A percentile compares a stretch with the other conserved stretches of the same genome.
phyloP scores from a whole-genome alignment of 176 grass and related monocot species.

The Triticum dicoccoides region DNA sequence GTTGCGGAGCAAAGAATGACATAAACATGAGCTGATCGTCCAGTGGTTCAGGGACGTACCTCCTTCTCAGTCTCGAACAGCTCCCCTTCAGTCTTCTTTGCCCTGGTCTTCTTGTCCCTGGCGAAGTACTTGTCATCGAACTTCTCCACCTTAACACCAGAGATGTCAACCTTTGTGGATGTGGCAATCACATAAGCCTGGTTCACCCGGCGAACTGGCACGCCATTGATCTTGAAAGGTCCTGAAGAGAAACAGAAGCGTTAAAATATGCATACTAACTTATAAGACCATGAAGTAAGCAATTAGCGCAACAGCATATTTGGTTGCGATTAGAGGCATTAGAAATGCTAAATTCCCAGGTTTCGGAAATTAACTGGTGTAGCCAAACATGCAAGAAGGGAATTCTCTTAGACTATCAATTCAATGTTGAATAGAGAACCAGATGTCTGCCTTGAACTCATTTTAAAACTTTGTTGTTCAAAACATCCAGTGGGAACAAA shows the following conservation, averaged over 20 bases:
- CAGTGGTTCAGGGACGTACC: constrained; percentile 7
- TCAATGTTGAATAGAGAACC: neutral
- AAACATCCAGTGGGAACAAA: neutral
- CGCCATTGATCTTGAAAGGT: constrained; percentile 95
- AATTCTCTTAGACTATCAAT: neutral
- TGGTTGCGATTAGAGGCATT: neutral
- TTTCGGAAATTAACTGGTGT: neutral
- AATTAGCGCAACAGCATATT: neutral
- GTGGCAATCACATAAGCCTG: constrained; percentile 91
- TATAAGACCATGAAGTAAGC: neutral
- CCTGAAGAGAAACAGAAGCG: constrained; percentile 37
- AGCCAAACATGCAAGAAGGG: neutral
- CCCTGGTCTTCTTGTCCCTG: constrained; percentile 70
- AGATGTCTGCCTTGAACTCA: too few relatives aligned
- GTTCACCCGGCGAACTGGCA: constrained; percentile 85
- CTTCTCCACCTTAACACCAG: constrained; percentile 57
- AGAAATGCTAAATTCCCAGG: too few relatives aligned
- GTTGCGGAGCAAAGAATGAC: neutral
- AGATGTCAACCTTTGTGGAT: constrained; percentile 93
- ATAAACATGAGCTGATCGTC: neutral
- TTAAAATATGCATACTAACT: neutral
- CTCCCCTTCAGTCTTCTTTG: constrained; percentile 77
- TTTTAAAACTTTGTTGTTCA: too few relatives aligned
- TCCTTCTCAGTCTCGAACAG: constrained; percentile 91
- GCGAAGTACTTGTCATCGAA: constrained; percentile 90